phyloP scores from a whole-genome alignment of 225 moss, liverwort and hornwort species.

The Rhytidiadelphus loreus region DNA sequence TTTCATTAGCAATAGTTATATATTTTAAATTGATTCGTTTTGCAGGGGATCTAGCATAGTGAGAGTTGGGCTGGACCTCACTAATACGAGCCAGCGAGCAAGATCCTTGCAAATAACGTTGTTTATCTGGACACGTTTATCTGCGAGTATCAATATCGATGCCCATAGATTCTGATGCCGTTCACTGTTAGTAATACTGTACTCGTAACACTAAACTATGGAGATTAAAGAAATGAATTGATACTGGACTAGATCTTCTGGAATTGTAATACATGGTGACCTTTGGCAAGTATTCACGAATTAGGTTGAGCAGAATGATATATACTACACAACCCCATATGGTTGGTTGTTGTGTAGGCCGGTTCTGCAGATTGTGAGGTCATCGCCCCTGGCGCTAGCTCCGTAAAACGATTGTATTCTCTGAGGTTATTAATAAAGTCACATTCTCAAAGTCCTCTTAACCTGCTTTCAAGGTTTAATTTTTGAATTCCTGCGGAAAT shows the following conservation, averaged over 20 bases:
- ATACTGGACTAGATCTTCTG: background rate
- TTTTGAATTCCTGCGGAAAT: background rate
- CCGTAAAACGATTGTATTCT: background rate
- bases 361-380: background rate
- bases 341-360: background rate
- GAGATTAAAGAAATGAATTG: background rate
- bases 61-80: background rate
- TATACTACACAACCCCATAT: background rate
- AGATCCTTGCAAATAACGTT: background rate
- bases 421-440: background rate
- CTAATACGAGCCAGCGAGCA: background rate
- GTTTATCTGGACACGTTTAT: background rate
- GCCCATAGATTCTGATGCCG: background rate
- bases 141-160: background rate
- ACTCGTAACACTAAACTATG: background rate
- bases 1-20: background rate
- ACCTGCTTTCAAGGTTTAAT: background rate
- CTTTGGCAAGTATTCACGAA: background rate
- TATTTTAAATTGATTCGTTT: background rate
- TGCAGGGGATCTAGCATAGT: background rate
- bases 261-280: background rate
- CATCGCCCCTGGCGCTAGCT: background rate
- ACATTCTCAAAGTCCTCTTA: background rate
- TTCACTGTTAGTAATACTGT: background rate
- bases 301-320: background rate